Evolutionary conservation across 2,329 filamentous ascomycete species (phyloP).

Genomic region (Fusarium neocosmosporiellum): DNA sequence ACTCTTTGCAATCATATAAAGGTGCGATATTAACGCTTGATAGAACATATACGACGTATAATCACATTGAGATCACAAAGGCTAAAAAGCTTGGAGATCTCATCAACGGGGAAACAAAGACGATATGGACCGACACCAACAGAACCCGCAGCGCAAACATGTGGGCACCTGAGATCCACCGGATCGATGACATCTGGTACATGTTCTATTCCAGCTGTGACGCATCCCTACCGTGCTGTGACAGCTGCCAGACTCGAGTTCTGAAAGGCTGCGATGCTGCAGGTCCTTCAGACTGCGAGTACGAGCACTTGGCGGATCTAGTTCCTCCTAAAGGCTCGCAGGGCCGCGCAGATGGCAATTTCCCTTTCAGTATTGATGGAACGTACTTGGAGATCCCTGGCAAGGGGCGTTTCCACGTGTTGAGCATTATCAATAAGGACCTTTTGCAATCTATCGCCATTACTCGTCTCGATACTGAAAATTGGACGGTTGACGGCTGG

Average conservation of each 20-base stretch:
- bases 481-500: constrained; percentile 20
- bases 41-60: constrained; percentile 16
- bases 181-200: constrained; percentile 19
- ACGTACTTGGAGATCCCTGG: constrained; percentile 19
- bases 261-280: constrained; percentile 6
- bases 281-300: constrained; percentile 13
- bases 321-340: constrained; percentile 9
- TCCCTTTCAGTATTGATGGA: constrained; percentile 24
- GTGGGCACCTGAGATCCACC: constrained; percentile 24
- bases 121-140: constrained; percentile 27
- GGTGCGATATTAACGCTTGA: not conserved
- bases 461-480: constrained; percentile 7
- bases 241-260: constrained; percentile 20
- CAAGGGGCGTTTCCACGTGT: constrained; percentile 10
- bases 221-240: constrained; percentile 7
- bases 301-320: constrained; percentile 13
- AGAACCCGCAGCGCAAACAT: constrained; percentile 20
- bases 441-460: constrained; percentile 14
- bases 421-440: constrained; percentile 20
- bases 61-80: constrained; percentile 3
- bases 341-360: constrained; percentile 5
- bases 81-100: constrained; percentile 1
- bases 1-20: not conserved
- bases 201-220: constrained; percentile 29
- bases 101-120: constrained; percentile 13